A percentile compares a stretch with the other conserved stretches of the same genome.
phyloP scores from a whole-genome alignment of 164 flowering plant genomes.

The Cinnamomum chago region DNA sequence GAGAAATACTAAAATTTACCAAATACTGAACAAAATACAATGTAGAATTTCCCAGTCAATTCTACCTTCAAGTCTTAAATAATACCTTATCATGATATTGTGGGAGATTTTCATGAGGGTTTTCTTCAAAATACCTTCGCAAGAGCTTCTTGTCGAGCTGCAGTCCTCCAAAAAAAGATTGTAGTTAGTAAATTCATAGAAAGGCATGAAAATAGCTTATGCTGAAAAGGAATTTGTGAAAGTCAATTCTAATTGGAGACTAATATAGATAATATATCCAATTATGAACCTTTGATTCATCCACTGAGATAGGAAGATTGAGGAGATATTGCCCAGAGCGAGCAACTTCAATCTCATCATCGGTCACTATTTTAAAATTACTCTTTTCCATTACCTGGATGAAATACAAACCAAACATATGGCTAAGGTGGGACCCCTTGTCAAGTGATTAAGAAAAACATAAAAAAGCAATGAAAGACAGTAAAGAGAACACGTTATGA shows the following conservation, averaged over 20 bases:
- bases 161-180: conserved; percentile 18
- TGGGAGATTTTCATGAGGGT: conserved; percentile 72
- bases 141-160: conserved; percentile 88
- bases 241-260: not conserved
- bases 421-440: too few species aligned
- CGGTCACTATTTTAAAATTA: conserved; percentile 75
- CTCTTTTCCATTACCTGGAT: conserved; percentile 87
- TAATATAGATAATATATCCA: not conserved
- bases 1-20: not conserved
- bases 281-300: conserved; percentile 78
- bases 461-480: not conserved
- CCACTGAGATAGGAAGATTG: conserved; percentile 92
- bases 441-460: too few species aligned
- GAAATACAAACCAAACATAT: not conserved
- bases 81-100: conserved; percentile 90
- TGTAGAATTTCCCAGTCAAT: not conserved
- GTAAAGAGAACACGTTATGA: not conserved
- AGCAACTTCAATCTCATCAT: conserved; percentile 87
- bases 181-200: not conserved
- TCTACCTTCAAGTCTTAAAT: not conserved
- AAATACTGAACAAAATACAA: not conserved
- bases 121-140: conserved; percentile 59
- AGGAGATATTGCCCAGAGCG: conserved; percentile 86
- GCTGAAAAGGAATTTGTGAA: not conserved
- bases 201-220: conserved; percentile 9